Base-by-base conservation (phyloP, 2,329 filamentous ascomycete species). In the Aspergillus udagawae region DNA sequence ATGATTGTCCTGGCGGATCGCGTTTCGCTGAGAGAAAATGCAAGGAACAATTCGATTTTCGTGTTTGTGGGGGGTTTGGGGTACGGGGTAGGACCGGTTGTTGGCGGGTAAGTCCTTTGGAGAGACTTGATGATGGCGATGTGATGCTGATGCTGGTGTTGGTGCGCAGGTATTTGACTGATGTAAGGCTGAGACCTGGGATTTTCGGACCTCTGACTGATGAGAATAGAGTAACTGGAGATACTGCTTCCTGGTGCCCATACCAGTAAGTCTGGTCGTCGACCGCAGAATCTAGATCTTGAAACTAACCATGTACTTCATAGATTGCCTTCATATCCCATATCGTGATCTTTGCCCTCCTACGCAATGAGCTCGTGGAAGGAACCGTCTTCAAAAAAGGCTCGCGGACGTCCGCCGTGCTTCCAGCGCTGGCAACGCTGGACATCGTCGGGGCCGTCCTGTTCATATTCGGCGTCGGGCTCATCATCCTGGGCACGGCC, bases 161-260 rank as follows among this genome's bases (percentile, higher is more conserved):
- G n/a, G 23, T 45, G n/a, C 8, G 8, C 21, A 45, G 42, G 21
- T 45, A 45, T 14, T 35, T 56, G 50, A 58, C 52, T 48, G 51
- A 56, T 41, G 9, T 38, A 14, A 51, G 29, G 2, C 4, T 7
- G 8, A 2, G 5, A 42, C 17, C 32, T 27, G 28, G 35, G 2
- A 25, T 0, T 7, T 23, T 3, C n/a, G 3, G 12, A 6, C 6
- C 17, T 4, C 20, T 86, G 12, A 82, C 82, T 21, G 73, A 77
- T 38, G 20, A 8, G 12, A 20, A 27, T n/a, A 71, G 68, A 71
- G 77, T 3, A 80, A 78, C 60, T 89, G 86, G 86, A 75, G 86
- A 51, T 89, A 87, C 80, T 86, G 84, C 65, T 89, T 89, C 67
- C 84, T 80, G 41, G 80, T 88, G 54, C 84, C 83, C 59, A 75